Evolutionary conservation across 192 early-diverging fungal species (phyloP), one percentile per base, ranked within the genome.

Genomic region (Linderina pennispora): DNA sequence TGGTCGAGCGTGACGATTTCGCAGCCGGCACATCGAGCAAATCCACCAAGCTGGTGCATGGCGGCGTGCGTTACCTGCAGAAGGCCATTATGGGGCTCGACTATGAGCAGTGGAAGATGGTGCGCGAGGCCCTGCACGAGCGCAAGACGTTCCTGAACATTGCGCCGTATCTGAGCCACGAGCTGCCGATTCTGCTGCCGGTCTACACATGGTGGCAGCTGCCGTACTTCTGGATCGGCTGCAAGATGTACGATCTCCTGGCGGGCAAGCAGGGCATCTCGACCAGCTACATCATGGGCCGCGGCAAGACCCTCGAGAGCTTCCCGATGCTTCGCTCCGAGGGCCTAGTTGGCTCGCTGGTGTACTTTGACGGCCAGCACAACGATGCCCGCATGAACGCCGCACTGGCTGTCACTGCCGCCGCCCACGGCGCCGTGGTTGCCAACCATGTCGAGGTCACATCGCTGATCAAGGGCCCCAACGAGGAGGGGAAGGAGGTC

Each of bases 341-440:
- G 26, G 75, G 79, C 15, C 64, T 98, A 36, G 89, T 90, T 8
- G 94, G 91, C n/a, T 92, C 92, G 14, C 68, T 98, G 53, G 88
- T 98, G 18, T 98, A 95, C 60, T 98, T 92, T 71, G 94, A 98
- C 65, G 94, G 91, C 35, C 92, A 94, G 45, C 94, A 98, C 65
- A 98, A 98, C 72, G 94, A 98, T 43, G 88, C 92, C 2, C 80
- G 94, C 36, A 95, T 98, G 94, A 95, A 95, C 62, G 89, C 94
- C 2, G 88, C 91, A 1, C 70, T 98, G 22, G 90, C 88, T 3
- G 75, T 95, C 44, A 95, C 94, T 0, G 92, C 94, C 9, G 84
- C 85, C 2, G 79, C 81, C 4, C 84, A 95, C 46, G 94, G 94
- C 43, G 94, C 94, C 8, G 83, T 82, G 22, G 82, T 95, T 35